Base-by-base conservation (phyloP, 441 rosid species). In the Brassica balearica region DNA sequence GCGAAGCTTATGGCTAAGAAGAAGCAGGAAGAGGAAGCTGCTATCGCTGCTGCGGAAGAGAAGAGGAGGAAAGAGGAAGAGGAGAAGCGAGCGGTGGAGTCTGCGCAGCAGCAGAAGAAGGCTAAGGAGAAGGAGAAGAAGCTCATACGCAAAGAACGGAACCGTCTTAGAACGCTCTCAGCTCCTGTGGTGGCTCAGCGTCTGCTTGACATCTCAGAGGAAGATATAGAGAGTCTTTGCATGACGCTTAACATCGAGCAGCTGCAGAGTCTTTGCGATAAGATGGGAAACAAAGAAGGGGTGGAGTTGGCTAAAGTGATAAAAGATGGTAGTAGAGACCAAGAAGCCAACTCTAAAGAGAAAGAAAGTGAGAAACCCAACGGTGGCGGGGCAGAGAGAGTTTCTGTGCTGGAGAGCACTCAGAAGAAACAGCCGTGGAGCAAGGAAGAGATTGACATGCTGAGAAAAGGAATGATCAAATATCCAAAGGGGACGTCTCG, bases 401-500 rank as follows among this genome's bases (percentile, higher is more conserved):
- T 5, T 15, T 59, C 77, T 59, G 66, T 6, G 60, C 72, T 74
- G 55, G 86, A 81, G 78, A 85, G 81, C 81, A 74, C 38, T 23
- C 86, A 78, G 77, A 94, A 85, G 87, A 87, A 88, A 82, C 92
- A 88, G 80, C 96, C 97, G 34, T 96, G 97, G 98, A 85, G 83
- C 77, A 94, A 77, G 77, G 96, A 94, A 85, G 99, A 96, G 85
- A 89, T 96, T 82, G 99, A 91, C 76, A 89, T 92, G 64, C 85
- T 96, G 84, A 89, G 94, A 72, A 96, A 96, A 87, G 99, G 98
- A 82, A 89, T 89, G 78, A 84, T 73, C 77, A 96, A 96, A 79
- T 94, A 85, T 78, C 97, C 95, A 12, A 96, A 96, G 81, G 99
- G 99, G 76, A 96, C 97, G 59, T 91, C 97, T 53, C 88, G 93